A percentile compares a stretch with the other conserved stretches of the same genome.
Evolutionary conservation across 306 rosid species (phyloP).

Genomic region (Cicer cuneatum): DNA sequence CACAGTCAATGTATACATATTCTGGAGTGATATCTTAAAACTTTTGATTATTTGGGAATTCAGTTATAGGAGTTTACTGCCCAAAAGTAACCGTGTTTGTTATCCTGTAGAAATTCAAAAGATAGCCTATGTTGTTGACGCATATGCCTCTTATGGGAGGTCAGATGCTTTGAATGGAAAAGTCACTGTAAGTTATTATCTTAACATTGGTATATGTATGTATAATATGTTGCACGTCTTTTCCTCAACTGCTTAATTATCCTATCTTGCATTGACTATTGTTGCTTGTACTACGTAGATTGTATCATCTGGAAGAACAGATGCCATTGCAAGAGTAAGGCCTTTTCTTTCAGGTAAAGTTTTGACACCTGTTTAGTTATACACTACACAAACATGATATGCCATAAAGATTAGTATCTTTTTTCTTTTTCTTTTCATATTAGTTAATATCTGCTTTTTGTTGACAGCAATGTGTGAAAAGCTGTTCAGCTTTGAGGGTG

Average conservation of each 20-base stretch:
- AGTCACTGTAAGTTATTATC: conserved; percentile 61
- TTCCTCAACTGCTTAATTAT: conserved; percentile 29
- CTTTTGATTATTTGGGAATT: conserved; percentile 33
- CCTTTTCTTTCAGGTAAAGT: conserved; percentile 79
- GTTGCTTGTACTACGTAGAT: conserved; percentile 57
- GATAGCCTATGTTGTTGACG: conserved; percentile 64
- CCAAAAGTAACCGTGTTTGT: conserved; percentile 37
- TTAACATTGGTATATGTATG: conserved; percentile 8
- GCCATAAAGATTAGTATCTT: conserved; percentile 1
- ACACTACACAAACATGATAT: conserved; percentile 11
- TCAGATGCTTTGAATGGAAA: conserved; percentile 72
- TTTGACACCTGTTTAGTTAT: conserved; percentile 30
- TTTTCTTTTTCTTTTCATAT: conserved; percentile 26
- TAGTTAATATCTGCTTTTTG: conserved; percentile 46
- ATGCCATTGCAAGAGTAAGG: conserved; percentile 70
- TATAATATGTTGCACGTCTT: conserved; percentile 29
- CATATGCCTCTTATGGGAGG: conserved; percentile 65
- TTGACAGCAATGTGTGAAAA: conserved; percentile 88
- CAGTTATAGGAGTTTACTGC: conserved; percentile 12
- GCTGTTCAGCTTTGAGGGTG: conserved; percentile 81
- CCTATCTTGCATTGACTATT: conserved; percentile 40
- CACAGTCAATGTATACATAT: not conserved
- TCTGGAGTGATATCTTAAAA: conserved; percentile 22
- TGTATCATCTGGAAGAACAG: conserved; percentile 73
- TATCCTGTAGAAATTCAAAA: conserved; percentile 61